phyloP scores from a whole-genome alignment of 768 basidiomycete genomes.

The Termitomyces sp. region DNA sequence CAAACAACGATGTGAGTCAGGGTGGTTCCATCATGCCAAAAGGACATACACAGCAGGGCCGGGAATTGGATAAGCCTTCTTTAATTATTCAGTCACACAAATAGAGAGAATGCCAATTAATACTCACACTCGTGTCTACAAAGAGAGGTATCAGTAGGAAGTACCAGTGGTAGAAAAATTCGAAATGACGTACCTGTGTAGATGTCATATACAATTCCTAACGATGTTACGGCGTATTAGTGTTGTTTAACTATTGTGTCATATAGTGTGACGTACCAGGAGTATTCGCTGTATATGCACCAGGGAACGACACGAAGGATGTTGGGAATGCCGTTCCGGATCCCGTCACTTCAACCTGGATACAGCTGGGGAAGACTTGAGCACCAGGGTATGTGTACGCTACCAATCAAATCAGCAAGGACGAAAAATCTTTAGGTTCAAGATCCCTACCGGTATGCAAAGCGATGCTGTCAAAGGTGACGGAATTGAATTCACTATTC shows the following conservation, averaged over 20 bases:
- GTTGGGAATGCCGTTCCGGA: slow-evolving; percentile 37
- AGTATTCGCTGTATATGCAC: slow-evolving; percentile 32
- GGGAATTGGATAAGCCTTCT: slow-evolving; percentile 34
- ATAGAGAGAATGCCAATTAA: neutral
- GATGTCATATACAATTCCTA: slow-evolving; percentile 29
- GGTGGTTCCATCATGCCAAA: neutral
- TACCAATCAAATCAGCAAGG: slow-evolving; percentile 1
- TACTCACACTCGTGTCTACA: slow-evolving; percentile 23
- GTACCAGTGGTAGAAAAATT: neutral
- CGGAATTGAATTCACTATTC: neutral
- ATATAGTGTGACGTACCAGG: slow-evolving; percentile 14
- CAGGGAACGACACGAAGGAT: slow-evolving; percentile 44
- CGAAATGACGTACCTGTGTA: slow-evolving; percentile 24
- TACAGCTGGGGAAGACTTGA: slow-evolving; percentile 41
- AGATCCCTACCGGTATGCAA: slow-evolving; percentile 26
- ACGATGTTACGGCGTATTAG: neutral
- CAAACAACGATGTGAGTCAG: neutral
- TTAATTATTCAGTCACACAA: neutral
- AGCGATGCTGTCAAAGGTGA: slow-evolving; percentile 25
- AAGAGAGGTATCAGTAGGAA: slow-evolving; percentile 7
- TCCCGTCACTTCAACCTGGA: slow-evolving; percentile 40
- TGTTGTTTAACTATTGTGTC: neutral
- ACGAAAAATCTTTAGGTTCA: too few species aligned
- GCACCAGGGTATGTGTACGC: slow-evolving; percentile 36
- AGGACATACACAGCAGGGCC: slow-evolving; percentile 33